Percentiles rank a stretch among this genome's conserved stretches.
Evolutionary conservation across 305 asterid genomes (phyloP).

Genomic region (Withania somnifera): DNA sequence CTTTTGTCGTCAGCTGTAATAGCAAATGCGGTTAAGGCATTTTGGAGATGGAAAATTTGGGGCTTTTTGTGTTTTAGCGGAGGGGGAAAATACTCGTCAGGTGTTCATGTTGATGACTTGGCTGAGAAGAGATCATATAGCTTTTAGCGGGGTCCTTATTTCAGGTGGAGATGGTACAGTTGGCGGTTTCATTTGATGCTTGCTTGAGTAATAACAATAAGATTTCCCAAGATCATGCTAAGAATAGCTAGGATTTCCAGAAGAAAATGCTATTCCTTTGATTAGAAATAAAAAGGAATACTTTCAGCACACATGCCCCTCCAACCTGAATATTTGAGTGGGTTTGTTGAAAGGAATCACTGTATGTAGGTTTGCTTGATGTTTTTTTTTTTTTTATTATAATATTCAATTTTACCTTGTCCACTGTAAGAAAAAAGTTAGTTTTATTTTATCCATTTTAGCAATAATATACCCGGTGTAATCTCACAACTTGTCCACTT

Average conservation of each 20-base stretch:
- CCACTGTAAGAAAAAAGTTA: too few relatives aligned
- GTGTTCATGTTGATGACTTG: not conserved
- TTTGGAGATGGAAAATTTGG: not conserved
- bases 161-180: not conserved
- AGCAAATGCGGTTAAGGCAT: not conserved
- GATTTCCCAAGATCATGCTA: too few relatives aligned
- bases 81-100: not conserved
- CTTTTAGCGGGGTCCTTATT: not conserved
- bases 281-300: too few relatives aligned
- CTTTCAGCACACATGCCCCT: not conserved
- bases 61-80: too few relatives aligned
- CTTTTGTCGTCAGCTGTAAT: not conserved
- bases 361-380: not conserved
- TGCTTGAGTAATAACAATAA: too few relatives aligned
- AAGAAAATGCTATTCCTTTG: too few relatives aligned
- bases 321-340: not conserved
- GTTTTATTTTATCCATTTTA: too few relatives aligned
- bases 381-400: not conserved
- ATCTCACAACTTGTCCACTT: too few relatives aligned
- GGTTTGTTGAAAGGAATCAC: not conserved
- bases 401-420: too few relatives aligned
- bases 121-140: not conserved
- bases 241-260: too few relatives aligned
- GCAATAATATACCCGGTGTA: too few relatives aligned
- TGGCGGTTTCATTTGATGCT: not conserved